phyloP scores from a whole-genome alignment of 192 early-diverging fungal species.

The Podochytrium sp. region DNA sequence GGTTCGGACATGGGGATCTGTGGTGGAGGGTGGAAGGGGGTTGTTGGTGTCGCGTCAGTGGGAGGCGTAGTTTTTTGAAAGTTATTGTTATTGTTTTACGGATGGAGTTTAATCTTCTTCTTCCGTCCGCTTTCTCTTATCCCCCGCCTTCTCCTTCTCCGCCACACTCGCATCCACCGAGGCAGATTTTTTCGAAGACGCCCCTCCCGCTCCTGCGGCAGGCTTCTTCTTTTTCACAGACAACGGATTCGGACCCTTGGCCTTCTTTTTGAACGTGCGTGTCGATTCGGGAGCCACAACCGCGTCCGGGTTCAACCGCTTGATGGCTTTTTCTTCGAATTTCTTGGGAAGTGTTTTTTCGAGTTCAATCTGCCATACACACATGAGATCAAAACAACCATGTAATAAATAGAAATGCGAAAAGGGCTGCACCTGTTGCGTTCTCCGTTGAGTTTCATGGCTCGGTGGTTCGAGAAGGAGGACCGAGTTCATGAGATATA shows the following conservation, averaged over 20 bases:
- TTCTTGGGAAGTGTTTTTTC: constrained; percentile 56
- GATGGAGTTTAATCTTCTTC: not conserved
- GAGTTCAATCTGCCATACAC: constrained; percentile 46
- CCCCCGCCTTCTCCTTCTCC: not conserved
- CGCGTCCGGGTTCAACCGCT: constrained; percentile 38
- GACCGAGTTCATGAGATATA: constrained; percentile 79
- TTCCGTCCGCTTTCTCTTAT: constrained; percentile 14
- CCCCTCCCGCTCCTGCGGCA: not conserved
- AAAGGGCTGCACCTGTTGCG: constrained; percentile 43
- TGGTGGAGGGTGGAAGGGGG: not conserved
- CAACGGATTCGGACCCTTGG: constrained; percentile 86
- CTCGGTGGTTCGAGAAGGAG: constrained; percentile 82
- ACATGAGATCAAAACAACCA: not conserved
- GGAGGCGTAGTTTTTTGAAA: not conserved
- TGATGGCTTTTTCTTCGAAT: constrained; percentile 54
- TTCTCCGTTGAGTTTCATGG: not conserved
- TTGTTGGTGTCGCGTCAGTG: too few species aligned
- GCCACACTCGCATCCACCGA: not conserved
- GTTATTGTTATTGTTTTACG: not conserved
- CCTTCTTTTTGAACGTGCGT: constrained; percentile 58
- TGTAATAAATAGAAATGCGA: constrained; percentile 14
- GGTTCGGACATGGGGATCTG: constrained; percentile 49
- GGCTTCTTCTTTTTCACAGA: constrained; percentile 78
- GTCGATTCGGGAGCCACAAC: constrained; percentile 52
- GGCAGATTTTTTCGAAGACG: constrained; percentile 16